These are phyloP conservation scores for Sugiyamaella valdiviana DNA, from an alignment of 805 yeast species.

Conservation along the genomic window DNA sequence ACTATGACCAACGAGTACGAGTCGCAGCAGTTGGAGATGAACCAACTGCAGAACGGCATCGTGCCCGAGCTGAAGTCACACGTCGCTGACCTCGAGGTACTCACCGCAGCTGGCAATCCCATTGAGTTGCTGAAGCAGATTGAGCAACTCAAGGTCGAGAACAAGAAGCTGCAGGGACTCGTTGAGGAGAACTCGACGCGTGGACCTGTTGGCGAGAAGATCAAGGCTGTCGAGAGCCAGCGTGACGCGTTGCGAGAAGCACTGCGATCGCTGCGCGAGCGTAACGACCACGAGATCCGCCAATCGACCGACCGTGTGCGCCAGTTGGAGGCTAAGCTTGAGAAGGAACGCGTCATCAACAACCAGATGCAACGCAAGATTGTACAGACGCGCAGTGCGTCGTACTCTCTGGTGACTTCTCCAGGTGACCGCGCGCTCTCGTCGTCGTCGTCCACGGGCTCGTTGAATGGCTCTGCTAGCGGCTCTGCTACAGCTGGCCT, in stretches of 20 bases:
- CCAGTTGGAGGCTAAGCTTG: conserved; percentile 26
- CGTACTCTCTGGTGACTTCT: neutral
- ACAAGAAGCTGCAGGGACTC: conserved; percentile 26
- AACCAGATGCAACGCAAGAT: conserved; percentile 24
- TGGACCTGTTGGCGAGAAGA: conserved; percentile 33
- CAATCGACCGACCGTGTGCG: conserved; percentile 26
- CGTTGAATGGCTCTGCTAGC: neutral
- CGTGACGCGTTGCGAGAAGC: conserved; percentile 37
- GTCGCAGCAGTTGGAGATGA: conserved; percentile 20
- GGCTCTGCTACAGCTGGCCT: neutral
- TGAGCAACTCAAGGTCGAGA: conserved; percentile 30
- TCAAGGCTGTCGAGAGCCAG: conserved; percentile 31
- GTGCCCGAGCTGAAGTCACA: conserved; percentile 23
- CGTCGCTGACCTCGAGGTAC: conserved; percentile 22
- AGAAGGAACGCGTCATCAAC: conserved; percentile 20
- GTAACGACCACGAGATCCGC: conserved; percentile 34
- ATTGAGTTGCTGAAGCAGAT: conserved; percentile 29
- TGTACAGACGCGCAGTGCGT: conserved; percentile 17
- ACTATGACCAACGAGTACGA: conserved; percentile 27
- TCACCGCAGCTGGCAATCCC: conserved; percentile 25
- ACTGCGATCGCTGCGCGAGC: conserved; percentile 34
- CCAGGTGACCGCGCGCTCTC: neutral
- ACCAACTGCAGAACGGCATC: conserved; percentile 21
- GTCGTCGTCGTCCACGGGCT: conserved; percentile 1
- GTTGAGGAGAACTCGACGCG: conserved; percentile 28